A percentile compares a stretch with the other conserved stretches of the same genome.
Evolutionary conservation across 257 asterid species (phyloP).

Genomic region (Pogostemon cablin): DNA sequence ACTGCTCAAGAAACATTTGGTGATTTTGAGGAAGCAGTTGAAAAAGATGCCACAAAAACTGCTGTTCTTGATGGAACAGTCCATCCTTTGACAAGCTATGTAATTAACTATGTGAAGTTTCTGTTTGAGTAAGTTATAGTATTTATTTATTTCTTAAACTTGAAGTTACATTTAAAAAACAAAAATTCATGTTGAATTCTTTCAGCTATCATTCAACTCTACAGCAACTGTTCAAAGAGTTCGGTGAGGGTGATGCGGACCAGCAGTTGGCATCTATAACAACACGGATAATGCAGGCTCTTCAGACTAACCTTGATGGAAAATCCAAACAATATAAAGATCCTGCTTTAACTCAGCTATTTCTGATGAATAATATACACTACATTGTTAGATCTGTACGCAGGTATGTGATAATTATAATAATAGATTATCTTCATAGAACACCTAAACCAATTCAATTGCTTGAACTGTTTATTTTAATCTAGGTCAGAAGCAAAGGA

Average conservation of each 20-base stretch:
- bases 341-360: conserved; percentile 88
- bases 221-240: conserved; percentile 76
- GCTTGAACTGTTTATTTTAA: conserved; percentile 14
- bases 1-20: conserved; percentile 91
- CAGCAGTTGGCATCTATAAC: conserved; percentile 71
- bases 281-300: conserved; percentile 85
- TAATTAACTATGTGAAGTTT: conserved; percentile 90
- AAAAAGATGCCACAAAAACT: conserved; percentile 92
- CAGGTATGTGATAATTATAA: conserved; percentile 49
- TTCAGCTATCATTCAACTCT: conserved; percentile 90
- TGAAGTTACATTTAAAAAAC: not conserved
- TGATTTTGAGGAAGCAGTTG: conserved; percentile 98
- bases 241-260: conserved; percentile 53
- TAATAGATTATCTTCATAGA: not conserved
- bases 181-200: conserved; percentile 27
- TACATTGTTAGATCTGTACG: conserved; percentile 94
- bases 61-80: conserved; percentile 99
- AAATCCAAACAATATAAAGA: conserved; percentile 95
- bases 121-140: conserved; percentile 74
- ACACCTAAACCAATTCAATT: conserved; percentile 1
- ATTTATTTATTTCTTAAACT: not conserved
- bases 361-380: conserved; percentile 92
- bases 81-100: conserved; percentile 97
- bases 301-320: conserved; percentile 84
- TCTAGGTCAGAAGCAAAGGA: conserved; percentile 97